These are phyloP conservation scores for Neofusicoccum umdonicola DNA, from an alignment of 2,329 filamentous ascomycete genomes.

Conservation along the genomic window DNA sequence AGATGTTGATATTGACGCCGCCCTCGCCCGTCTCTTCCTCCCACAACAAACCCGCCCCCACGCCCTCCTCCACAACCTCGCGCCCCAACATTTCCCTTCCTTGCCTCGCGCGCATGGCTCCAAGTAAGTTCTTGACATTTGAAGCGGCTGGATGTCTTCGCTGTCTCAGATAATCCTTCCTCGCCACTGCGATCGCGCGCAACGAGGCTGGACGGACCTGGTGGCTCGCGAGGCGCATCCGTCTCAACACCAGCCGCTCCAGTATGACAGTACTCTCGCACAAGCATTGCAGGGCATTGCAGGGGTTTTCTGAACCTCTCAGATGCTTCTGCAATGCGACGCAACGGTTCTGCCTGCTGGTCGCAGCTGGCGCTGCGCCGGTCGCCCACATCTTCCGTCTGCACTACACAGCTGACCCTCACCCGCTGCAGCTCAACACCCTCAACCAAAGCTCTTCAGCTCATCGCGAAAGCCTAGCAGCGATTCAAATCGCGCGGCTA, in stretches of 20 bases:
- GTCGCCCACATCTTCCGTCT: neutral
- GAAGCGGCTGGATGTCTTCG: neutral
- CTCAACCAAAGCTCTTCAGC: neutral
- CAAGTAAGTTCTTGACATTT: neutral
- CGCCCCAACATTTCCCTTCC: neutral
- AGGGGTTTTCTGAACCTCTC: neutral
- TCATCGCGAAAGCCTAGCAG: too few species aligned
- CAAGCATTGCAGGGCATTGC: too few species aligned
- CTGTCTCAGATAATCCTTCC: neutral
- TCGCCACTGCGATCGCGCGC: neutral
- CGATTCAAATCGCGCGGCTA: too few species aligned
- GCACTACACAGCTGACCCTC: neutral
- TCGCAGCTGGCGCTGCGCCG: neutral
- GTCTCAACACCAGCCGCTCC: neutral
- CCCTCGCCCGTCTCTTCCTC: neutral
- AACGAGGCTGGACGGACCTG: neutral
- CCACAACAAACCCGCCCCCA: neutral
- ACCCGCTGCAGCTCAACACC: neutral
- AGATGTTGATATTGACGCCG: neutral
- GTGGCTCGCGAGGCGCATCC: neutral
- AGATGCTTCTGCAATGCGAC: neutral
- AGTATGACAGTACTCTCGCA: neutral
- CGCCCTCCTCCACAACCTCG: neutral
- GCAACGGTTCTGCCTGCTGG: neutral
- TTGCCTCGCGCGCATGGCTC: neutral